phyloP scores from a whole-genome alignment of 257 asterid species.

The Ocimum tenuiflorum region DNA sequence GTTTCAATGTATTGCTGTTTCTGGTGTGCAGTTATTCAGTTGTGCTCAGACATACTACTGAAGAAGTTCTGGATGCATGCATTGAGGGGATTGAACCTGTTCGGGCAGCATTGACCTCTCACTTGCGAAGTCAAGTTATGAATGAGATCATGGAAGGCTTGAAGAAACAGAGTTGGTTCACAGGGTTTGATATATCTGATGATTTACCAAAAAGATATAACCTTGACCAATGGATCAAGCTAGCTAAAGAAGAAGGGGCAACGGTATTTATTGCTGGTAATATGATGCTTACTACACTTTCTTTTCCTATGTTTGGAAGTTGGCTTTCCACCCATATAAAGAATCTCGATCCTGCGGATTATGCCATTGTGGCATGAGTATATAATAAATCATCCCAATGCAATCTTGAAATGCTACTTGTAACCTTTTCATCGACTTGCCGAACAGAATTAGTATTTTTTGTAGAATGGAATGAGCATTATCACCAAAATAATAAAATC shows the following conservation, averaged over 20 bases:
- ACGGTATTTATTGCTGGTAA: slow-evolving; percentile 83
- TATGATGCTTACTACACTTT: slow-evolving; percentile 7
- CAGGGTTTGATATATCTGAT: slow-evolving; percentile 74
- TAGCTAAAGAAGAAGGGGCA: slow-evolving; percentile 67
- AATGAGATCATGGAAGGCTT: slow-evolving; percentile 60
- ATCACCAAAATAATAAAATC: not conserved
- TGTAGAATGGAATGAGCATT: not conserved
- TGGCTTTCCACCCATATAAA: not conserved
- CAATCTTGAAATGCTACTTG: not conserved
- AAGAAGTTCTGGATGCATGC: slow-evolving; percentile 92
- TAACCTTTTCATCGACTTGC: not conserved
- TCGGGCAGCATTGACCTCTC: slow-evolving; percentile 69
- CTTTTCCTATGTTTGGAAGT: not conserved
- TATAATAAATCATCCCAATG: not conserved
- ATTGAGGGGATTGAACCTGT: slow-evolving; percentile 71
- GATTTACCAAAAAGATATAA: slow-evolving; percentile 54
- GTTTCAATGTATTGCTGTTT: slow-evolving; percentile 1
- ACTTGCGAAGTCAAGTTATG: slow-evolving; percentile 64
- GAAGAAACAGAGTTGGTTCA: slow-evolving; percentile 60
- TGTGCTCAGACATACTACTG: slow-evolving; percentile 89
- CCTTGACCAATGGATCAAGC: slow-evolving; percentile 69
- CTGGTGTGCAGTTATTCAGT: slow-evolving; percentile 59
- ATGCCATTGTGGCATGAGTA: not conserved
- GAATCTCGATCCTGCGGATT: not conserved
- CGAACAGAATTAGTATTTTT: not conserved